phyloP scores from a whole-genome alignment of 1,284 basidiomycete genomes.

The Moesziomyces aphidis region DNA sequence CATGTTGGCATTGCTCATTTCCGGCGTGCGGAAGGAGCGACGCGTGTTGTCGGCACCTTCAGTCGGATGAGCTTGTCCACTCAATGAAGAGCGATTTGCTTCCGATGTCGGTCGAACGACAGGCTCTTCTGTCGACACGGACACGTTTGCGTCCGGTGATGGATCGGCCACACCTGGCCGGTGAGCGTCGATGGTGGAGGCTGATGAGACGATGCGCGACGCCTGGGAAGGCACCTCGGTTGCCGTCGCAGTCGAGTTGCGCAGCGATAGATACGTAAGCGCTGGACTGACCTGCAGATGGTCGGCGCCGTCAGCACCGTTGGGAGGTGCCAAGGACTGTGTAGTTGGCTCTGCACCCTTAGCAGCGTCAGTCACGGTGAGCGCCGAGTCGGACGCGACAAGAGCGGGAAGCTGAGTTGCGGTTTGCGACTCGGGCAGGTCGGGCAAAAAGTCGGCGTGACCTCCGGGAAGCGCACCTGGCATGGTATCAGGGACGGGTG shows the following conservation, averaged over 20 bases:
- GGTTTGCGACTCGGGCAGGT: slow-evolving; percentile 3
- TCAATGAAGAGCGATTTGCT: background rate
- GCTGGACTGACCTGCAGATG: slow-evolving; percentile 20
- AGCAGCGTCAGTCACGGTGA: slow-evolving; percentile 9
- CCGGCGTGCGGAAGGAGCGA: slow-evolving; percentile 19
- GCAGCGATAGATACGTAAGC: slow-evolving; percentile 15
- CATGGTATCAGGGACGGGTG: slow-evolving; percentile 4
- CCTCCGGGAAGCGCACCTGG: slow-evolving; percentile 8
- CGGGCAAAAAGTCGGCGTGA: slow-evolving; percentile 1
- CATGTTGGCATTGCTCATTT: slow-evolving; percentile 10
- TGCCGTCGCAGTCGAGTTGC: slow-evolving; percentile 30
- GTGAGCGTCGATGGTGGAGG: slow-evolving; percentile 28
- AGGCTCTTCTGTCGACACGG: background rate
- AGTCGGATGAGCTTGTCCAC: background rate
- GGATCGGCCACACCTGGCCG: background rate
- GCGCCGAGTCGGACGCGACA: slow-evolving; percentile 12
- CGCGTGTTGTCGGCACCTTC: background rate
- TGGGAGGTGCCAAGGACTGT: background rate
- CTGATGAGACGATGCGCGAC: slow-evolving; percentile 26
- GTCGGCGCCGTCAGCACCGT: background rate
- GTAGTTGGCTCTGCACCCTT: background rate
- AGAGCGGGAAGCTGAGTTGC: slow-evolving; percentile 2
- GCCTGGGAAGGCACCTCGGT: slow-evolving; percentile 9
- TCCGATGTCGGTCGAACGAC: background rate
- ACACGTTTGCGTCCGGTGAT: background rate